These are phyloP conservation scores for Sicyos baderoa DNA, from an alignment of 306 rosid species.

Conservation along the genomic window DNA sequence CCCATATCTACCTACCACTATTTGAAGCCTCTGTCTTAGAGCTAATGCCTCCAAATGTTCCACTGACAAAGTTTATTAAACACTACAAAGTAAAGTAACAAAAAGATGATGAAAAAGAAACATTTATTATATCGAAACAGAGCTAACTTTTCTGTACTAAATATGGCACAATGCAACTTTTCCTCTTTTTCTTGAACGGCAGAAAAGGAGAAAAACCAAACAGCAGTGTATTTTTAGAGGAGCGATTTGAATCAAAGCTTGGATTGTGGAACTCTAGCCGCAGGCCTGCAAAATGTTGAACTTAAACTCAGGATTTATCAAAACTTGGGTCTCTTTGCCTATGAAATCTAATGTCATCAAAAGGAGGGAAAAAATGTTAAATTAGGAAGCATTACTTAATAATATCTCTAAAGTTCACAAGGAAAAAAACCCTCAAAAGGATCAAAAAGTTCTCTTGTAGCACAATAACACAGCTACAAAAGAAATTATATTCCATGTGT, in stretches of 20 bases:
- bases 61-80: too few species aligned
- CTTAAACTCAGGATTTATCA: background rate
- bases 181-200: background rate
- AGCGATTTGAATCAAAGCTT: constrained; percentile 9
- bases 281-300: constrained; percentile 9
- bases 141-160: background rate
- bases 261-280: background rate
- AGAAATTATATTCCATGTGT: background rate
- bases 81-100: background rate
- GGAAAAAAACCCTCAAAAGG: background rate
- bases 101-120: background rate
- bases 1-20: too few species aligned
- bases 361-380: background rate
- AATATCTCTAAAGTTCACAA: background rate
- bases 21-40: too few species aligned
- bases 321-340: background rate
- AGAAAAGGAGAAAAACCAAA: background rate
- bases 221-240: background rate
- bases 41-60: too few species aligned
- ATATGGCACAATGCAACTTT: background rate
- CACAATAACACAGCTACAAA: constrained; percentile 1
- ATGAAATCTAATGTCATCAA: background rate
- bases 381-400: background rate
- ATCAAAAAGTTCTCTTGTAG: background rate
- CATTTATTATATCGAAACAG: background rate